A percentile compares a stretch with the other conserved stretches of the same genome.
phyloP scores from a whole-genome alignment of 148 eudicot species.

The Spergularia marina region DNA sequence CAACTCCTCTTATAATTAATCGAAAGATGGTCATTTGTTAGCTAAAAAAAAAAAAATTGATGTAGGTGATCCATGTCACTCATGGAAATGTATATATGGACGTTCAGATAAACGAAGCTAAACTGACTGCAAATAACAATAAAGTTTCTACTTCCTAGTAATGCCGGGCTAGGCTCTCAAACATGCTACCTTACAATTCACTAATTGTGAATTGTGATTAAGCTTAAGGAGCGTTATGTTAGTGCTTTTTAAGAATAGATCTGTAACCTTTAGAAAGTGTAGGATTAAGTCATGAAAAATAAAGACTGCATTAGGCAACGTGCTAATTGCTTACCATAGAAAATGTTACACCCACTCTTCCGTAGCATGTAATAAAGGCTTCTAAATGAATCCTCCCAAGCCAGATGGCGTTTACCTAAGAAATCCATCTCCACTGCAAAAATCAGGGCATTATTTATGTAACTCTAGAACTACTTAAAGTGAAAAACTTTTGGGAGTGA shows the following conservation, averaged over 20 bases:
- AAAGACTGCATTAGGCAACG: constrained; percentile 9
- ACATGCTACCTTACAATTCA: no score
- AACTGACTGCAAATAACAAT: no score
- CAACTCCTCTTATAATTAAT: not conserved
- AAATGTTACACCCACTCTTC: constrained; percentile 63
- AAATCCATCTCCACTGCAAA: constrained; percentile 69
- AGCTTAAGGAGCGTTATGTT: not conserved
- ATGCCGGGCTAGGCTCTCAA: no score
- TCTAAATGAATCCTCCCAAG: constrained; percentile 95
- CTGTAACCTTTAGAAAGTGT: not conserved
- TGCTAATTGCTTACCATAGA: constrained; percentile 62
- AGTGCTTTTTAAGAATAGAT: not conserved
- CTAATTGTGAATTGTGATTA: not conserved
- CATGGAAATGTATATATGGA: no score
- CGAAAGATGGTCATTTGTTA: not conserved
- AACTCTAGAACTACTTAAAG: not conserved
- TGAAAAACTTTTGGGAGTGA: not conserved
- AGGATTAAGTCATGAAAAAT: constrained; percentile 1
- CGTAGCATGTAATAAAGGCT: constrained; percentile 85
- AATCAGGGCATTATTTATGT: not conserved
- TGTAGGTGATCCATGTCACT: no score
- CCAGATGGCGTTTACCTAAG: constrained; percentile 66
- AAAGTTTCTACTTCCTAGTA: no score
- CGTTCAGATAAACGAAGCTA: no score
- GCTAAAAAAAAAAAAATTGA: no score